Evolutionary conservation across 2,329 filamentous ascomycete species (phyloP).

Genomic region (Ophiostoma fasciatum): DNA sequence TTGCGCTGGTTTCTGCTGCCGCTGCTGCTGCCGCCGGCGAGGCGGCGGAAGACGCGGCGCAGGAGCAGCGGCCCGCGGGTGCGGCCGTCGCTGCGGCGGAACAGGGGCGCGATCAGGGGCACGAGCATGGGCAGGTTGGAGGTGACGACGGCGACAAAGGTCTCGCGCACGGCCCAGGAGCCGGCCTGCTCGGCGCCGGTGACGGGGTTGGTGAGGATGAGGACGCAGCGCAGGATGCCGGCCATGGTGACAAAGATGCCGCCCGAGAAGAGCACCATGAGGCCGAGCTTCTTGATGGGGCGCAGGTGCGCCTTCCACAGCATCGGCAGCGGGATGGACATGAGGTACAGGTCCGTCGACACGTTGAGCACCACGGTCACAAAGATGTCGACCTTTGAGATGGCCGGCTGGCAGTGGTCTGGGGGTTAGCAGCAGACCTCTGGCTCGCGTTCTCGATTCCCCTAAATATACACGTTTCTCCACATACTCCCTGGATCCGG

Average conservation of each 20-base stretch:
- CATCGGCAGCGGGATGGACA: slow-evolving; percentile 30
- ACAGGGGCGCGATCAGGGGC: slow-evolving; percentile 7
- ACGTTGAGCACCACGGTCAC: slow-evolving; percentile 25
- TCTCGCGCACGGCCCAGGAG: slow-evolving; percentile 21
- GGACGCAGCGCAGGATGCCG: slow-evolving; percentile 36
- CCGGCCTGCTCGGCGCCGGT: slow-evolving; percentile 23
- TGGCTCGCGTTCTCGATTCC: no score
- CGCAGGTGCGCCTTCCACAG: slow-evolving; percentile 36
- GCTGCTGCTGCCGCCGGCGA: no score
- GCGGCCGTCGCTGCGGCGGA: no score
- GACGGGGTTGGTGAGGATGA: slow-evolving; percentile 28
- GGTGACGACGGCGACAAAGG: slow-evolving; percentile 14
- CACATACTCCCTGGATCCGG: slow-evolving; percentile 27
- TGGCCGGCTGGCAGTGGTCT: slow-evolving; percentile 25
- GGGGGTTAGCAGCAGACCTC: background rate
- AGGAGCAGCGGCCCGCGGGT: no score
- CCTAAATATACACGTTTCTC: no score
- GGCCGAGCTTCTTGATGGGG: slow-evolving; percentile 33
- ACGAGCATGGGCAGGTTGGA: slow-evolving; percentile 14
- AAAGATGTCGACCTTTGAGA: slow-evolving; percentile 23
- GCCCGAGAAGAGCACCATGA: slow-evolving; percentile 39
- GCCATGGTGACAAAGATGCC: slow-evolving; percentile 40
- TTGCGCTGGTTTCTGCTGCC: slow-evolving; percentile 1
- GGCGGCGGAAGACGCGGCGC: no score
- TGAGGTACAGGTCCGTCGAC: slow-evolving; percentile 24